These are phyloP conservation scores for Antitrichia curtipendula DNA, from an alignment of 225 moss, liverwort and hornwort species.

Conservation along the genomic window DNA sequence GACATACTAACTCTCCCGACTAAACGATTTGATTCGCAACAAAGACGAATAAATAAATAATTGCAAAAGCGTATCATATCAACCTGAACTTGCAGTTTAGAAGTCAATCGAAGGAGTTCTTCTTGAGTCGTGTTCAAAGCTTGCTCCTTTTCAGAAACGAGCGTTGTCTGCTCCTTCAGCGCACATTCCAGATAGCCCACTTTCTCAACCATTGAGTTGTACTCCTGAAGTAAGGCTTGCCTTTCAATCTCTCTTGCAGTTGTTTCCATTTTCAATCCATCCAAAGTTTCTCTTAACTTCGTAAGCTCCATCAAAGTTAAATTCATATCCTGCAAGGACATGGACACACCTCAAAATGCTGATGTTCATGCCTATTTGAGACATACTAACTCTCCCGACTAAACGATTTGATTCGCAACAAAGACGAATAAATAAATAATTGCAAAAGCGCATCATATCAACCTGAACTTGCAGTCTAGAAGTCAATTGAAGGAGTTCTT, in stretches of 20 bases:
- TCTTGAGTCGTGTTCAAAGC: constrained; percentile 34
- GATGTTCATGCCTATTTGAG: neutral
- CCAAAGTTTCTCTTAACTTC: constrained; percentile 31
- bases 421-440: neutral
- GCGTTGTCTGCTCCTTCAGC: constrained; percentile 34
- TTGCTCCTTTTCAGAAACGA: constrained; percentile 42
- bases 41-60: neutral
- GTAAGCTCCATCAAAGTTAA: constrained; percentile 17
- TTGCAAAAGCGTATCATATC: neutral
- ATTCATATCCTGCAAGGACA: constrained; percentile 16
- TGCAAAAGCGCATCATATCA: neutral
- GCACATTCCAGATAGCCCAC: constrained; percentile 41
- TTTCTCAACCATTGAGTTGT: constrained; percentile 38
- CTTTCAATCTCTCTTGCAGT: constrained; percentile 33
- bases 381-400: neutral
- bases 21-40: neutral
- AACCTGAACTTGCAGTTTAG: constrained; percentile 47
- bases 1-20: neutral
- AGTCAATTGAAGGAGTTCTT: constrained; percentile 34
- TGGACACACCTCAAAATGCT: neutral
- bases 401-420: neutral
- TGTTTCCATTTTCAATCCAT: constrained; percentile 30
- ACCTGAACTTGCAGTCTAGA: constrained; percentile 49
- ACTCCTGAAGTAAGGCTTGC: constrained; percentile 29
- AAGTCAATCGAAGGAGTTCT: constrained; percentile 33